Conservation (phyloP, 352 stramenopile genomes). For the Peronosclerospora sorghi region DNA sequence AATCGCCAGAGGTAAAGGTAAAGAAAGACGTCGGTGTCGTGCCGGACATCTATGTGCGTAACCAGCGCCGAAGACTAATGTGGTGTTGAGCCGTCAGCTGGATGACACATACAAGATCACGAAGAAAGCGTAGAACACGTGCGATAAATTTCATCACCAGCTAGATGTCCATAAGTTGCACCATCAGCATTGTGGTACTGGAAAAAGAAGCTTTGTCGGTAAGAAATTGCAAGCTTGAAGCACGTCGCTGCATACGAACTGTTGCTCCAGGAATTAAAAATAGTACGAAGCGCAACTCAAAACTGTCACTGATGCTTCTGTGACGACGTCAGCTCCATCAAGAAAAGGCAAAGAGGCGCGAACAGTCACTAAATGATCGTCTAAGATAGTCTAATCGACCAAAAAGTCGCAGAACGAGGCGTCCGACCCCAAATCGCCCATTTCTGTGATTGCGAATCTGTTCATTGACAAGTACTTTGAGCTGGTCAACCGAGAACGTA, state of each 20-base stretch:
- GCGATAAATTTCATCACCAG: conserved; percentile 93
- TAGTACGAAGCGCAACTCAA: conserved; percentile 62
- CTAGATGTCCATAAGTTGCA: conserved; percentile 94
- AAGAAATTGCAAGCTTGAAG: conserved; percentile 87
- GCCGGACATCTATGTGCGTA: conserved; percentile 91
- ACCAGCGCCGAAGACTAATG: conserved; percentile 87
- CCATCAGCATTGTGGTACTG: conserved; percentile 90
- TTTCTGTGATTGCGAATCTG: conserved; percentile 29
- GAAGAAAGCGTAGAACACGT: conserved; percentile 85
- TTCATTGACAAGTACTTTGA: conserved; percentile 68
- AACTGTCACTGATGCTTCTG: conserved; percentile 13
- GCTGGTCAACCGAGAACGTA: conserved; percentile 47
- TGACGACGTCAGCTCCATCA: conserved; percentile 1
- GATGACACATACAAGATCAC: conserved; percentile 86
- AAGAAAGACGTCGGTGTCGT: conserved; percentile 86
- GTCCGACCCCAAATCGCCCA: too few species aligned
- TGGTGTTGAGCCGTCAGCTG: conserved; percentile 74
- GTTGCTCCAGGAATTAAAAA: conserved; percentile 86
- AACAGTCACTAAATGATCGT: too few species aligned
- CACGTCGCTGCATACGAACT: conserved; percentile 89
- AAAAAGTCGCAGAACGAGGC: not conserved
- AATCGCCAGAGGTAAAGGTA: conserved; percentile 85
- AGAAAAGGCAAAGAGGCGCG: conserved; percentile 16
- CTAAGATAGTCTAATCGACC: not conserved
- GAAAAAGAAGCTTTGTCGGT: conserved; percentile 88